These are phyloP conservation scores for Russula compacta DNA, from an alignment of 768 basidiomycete species.

Conservation along the genomic window DNA sequence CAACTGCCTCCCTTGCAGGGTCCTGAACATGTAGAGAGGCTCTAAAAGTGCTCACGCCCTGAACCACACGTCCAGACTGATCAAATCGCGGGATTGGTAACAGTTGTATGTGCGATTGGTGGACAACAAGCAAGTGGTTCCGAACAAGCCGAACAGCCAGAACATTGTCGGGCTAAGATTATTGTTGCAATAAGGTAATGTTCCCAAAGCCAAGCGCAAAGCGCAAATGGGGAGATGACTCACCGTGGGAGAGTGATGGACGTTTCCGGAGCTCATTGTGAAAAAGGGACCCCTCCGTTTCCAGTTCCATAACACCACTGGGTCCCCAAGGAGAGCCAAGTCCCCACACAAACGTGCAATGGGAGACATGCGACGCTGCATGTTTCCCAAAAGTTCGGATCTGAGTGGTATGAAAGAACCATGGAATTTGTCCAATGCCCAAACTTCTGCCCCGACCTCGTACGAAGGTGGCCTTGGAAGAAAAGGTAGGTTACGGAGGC, in stretches of 20 bases:
- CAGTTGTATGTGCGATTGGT: constrained; percentile 24
- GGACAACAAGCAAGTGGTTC: constrained; percentile 24
- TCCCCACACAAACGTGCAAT: constrained; percentile 15
- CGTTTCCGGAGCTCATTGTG: constrained; percentile 12
- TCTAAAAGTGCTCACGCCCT: constrained; percentile 3
- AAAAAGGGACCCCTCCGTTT: constrained; percentile 8
- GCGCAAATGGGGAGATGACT: not conserved
- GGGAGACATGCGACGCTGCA: constrained; percentile 7
- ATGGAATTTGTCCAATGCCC: constrained; percentile 28
- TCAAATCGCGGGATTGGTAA: constrained; percentile 20
- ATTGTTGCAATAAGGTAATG: not conserved
- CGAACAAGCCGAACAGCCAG: constrained; percentile 25
- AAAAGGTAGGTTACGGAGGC: not conserved
- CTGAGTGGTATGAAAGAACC: constrained; percentile 22
- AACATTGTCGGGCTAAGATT: constrained; percentile 19
- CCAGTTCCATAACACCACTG: constrained; percentile 20
- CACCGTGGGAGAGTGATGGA: constrained; percentile 18
- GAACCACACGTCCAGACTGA: constrained; percentile 5
- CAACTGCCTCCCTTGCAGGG: constrained; percentile 23
- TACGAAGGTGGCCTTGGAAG: not conserved
- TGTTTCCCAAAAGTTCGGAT: not conserved
- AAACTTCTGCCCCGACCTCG: constrained; percentile 18
- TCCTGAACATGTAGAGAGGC: constrained; percentile 21
- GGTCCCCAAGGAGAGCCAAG: constrained; percentile 17
- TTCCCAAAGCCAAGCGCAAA: not conserved